These are phyloP conservation scores for Oryza meyeriana DNA, from an alignment of 176 grass and related monocot species.

Conservation along the genomic window DNA sequence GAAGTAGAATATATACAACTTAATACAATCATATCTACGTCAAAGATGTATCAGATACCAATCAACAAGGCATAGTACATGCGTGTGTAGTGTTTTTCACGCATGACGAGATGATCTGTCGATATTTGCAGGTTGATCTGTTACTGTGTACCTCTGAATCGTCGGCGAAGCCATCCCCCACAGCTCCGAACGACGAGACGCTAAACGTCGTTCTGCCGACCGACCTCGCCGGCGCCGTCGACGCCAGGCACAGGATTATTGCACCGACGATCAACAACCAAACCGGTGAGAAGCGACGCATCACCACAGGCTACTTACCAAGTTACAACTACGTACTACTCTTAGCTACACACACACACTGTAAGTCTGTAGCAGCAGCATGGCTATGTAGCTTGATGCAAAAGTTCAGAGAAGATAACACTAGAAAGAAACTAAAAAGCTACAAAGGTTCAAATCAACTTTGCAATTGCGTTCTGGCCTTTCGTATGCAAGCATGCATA, in stretches of 20 bases:
- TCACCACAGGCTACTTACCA: neutral
- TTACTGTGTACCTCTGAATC: slow-evolving; percentile 58
- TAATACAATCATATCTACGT: too few species aligned
- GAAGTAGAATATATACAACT: too few species aligned
- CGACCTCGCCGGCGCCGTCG: neutral
- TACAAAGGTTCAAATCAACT: neutral
- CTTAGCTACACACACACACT: neutral
- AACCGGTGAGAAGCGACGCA: neutral
- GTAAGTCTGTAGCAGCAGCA: neutral
- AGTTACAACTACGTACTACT: neutral
- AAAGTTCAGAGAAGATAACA: neutral
- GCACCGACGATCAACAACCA: neutral
- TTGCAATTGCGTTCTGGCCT: neutral
- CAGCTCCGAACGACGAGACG: slow-evolving; percentile 59
- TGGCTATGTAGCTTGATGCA: neutral
- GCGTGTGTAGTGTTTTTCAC: too few species aligned
- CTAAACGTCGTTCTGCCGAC: slow-evolving; percentile 37
- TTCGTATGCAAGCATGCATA: neutral
- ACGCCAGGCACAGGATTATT: neutral
- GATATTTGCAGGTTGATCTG: neutral
- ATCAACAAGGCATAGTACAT: too few species aligned
- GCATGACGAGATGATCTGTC: neutral
- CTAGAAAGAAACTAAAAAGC: neutral
- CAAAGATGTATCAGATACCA: too few species aligned
- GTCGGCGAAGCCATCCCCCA: slow-evolving; percentile 51